Evolutionary conservation across 345 rosid species (phyloP), one percentile per base, ranked within the genome.

Genomic region (Murraya koenigii): DNA sequence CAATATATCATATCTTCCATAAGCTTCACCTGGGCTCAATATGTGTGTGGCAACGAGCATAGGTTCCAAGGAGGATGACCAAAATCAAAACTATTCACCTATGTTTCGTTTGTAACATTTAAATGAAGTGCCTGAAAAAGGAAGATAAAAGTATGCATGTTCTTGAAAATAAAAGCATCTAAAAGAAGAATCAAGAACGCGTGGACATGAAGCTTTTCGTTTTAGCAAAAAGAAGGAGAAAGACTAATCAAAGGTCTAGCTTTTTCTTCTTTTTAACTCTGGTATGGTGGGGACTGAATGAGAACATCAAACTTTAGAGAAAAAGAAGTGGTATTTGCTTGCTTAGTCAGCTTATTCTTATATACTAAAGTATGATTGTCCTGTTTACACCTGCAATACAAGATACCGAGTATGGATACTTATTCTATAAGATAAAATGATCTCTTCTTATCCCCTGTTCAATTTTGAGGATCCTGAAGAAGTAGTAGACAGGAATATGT

Each of bases 41-140:
- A 52, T 55, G 78, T 75, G 82, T 58, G 67, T 66, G 75, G 84
- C 79, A 60, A 33, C 75, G 71, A 44, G 35, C 39, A 39, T 54
- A 58, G 44, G 68, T 75, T 77, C 72, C 72, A 64, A 55, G 17
- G 36, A 71, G 80, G 72, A 78, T 67, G 71, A 33, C 62, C 66
- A 75, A 61, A 56, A n/a, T 32, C 19, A 22, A 59, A 26, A n/a
- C 25, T 35, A 61, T 69, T 4, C 60, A 39, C 62, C 61, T 52
- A 28, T 26, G 20, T 2, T 71, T 28, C 58, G 41, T 82, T 79
- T 56, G 52, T 67, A 66, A 75, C 55, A 58, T 49, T 49, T 49
- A 32, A 55, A 35, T 10, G 14, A 71, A 58, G 69, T 66, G 74
- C 69, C 71, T 41, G 35, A 66, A 73, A 69, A 69, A 74, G 20